Percentiles rank a stretch among this genome's conserved stretches.
These are phyloP conservation scores for Pseudopithomyces chartarum DNA, from an alignment of 2,329 filamentous ascomycete genomes.

Conservation along the genomic window DNA sequence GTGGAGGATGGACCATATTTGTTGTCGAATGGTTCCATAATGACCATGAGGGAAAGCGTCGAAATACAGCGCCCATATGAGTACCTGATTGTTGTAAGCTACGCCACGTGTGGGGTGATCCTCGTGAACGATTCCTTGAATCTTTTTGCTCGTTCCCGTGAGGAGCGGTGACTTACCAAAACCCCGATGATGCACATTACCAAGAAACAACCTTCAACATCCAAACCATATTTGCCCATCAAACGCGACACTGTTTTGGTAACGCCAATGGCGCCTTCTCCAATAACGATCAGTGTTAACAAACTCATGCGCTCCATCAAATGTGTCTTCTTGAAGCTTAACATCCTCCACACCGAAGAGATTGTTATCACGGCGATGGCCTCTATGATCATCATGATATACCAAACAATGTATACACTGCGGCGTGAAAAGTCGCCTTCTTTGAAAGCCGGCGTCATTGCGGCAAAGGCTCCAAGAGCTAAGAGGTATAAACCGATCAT, in stretches of 20 bases:
- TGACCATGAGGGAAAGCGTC: conserved; percentile 58
- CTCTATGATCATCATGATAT: conserved; percentile 57
- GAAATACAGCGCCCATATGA: conserved; percentile 68
- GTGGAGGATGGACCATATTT: conserved; percentile 63
- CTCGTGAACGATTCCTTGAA: no score
- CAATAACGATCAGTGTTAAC: conserved; percentile 69
- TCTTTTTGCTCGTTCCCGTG: no score
- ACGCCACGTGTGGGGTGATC: no score
- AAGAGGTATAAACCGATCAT: conserved; percentile 36
- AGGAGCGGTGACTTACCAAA: conserved; percentile 27
- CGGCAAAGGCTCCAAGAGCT: conserved; percentile 34
- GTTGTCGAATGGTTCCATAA: conserved; percentile 62
- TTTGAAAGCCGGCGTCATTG: conserved; percentile 42
- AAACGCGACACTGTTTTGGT: conserved; percentile 56
- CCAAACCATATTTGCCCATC: conserved; percentile 44
- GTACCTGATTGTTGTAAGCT: conserved; percentile 35
- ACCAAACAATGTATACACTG: conserved; percentile 43
- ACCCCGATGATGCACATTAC: conserved; percentile 45
- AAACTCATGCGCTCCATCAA: conserved; percentile 67
- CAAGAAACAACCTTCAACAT: conserved; percentile 40
- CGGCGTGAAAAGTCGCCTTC: conserved; percentile 15
- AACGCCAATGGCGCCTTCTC: conserved; percentile 68
- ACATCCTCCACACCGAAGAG: conserved; percentile 60
- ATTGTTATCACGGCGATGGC: conserved; percentile 57
- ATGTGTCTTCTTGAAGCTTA: conserved; percentile 67